Evolutionary conservation across 2,329 filamentous ascomycete species (phyloP), one percentile per base, ranked within the genome.

Genomic region (Metarhizium rileyi): DNA sequence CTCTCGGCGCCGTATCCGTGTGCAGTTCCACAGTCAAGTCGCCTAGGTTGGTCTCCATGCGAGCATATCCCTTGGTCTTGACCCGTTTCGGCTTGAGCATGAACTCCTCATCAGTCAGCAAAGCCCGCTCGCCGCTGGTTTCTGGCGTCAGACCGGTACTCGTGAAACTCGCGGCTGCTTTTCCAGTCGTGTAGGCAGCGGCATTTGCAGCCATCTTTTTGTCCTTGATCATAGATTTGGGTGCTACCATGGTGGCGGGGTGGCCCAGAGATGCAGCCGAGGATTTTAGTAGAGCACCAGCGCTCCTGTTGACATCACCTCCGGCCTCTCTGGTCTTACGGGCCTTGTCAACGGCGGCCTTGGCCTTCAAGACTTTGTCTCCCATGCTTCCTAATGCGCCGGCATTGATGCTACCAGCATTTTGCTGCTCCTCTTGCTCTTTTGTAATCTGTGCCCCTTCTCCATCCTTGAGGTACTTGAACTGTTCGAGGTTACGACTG

Each of bases 101-200:
- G 68, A 91, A 98, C 63, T 97, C 90, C 69, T 98, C 93, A 55
- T 96, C 90, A 1, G 86, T 88, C 44, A 98, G 76, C 44, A 94
- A 72, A 4, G 93, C 91, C 48, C 90, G 79, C 61, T 94, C 89
- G 57, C 81, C 86, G 49, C 87, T 90, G 0, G 93, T 98, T 63
- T 94, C 87, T 0, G 90, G 90, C 0, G 91, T 96, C 47, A 98
- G 70, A 5, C 93, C 91, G 0, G 93, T 98, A 58, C 87, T 94
- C 7, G 93, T 98, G 67, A 97, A 95, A 53, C 89, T 95, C 7
- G 91, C 91, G 1, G 93, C 93, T 3, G 93, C 90, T 59, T 81
- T 82, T 48, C 93, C 93, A 0, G 88, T 96, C 0, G 93, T 97
- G 66, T 96, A 88, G 47, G 83, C 78, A 0, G 93, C 91, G 2